phyloP scores from a whole-genome alignment of 306 rosid genomes.

The Lathyrus aphaca region DNA sequence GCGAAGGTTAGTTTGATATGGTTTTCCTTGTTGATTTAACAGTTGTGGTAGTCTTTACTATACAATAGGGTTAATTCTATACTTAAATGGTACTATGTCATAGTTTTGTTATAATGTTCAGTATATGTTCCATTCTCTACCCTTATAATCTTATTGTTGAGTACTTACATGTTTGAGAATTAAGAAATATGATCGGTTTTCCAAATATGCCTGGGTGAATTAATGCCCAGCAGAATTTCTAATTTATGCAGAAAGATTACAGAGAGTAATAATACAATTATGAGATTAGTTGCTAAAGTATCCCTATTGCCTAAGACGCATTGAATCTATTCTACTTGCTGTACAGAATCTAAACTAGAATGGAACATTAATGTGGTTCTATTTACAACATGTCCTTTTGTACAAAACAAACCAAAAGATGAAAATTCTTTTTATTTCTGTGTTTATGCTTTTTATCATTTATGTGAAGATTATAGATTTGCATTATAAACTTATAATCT shows the following conservation, averaged over 20 bases:
- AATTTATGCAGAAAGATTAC: neutral
- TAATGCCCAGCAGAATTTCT: neutral
- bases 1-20: slow-evolving; percentile 65
- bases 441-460: slow-evolving; percentile 29
- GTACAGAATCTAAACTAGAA: slow-evolving; percentile 1
- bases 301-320: neutral
- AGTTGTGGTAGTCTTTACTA: neutral
- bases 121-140: slow-evolving; percentile 14
- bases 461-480: slow-evolving; percentile 21
- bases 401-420: slow-evolving; percentile 7
- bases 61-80: slow-evolving; percentile 26
- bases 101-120: slow-evolving; percentile 29
- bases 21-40: slow-evolving; percentile 17
- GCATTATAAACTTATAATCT: slow-evolving; percentile 24
- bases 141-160: slow-evolving; percentile 26
- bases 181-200: neutral
- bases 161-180: slow-evolving; percentile 6
- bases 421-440: neutral
- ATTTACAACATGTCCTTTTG: neutral
- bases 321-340: slow-evolving; percentile 14
- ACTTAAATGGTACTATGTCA: slow-evolving; percentile 15
- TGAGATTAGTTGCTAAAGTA: neutral
- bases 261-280: neutral
- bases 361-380: neutral
- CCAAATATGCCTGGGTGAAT: slow-evolving; percentile 1